Evolutionary conservation across 805 yeast genomes (phyloP).

Genomic region (Barnettozyma vustinii): DNA sequence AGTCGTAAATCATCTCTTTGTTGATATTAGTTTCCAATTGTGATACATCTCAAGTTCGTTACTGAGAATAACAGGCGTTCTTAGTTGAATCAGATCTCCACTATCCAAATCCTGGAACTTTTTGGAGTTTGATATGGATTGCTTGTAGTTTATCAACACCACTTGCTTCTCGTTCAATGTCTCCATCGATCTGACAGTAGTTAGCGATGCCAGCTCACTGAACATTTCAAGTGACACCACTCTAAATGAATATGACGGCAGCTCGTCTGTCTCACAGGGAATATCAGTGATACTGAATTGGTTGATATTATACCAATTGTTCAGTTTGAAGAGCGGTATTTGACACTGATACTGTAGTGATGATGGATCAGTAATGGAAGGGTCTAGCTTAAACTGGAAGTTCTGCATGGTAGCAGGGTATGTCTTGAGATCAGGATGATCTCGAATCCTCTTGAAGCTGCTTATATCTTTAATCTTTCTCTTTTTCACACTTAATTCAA

Average conservation of each 20-base stretch:
- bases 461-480: background rate
- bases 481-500: background rate
- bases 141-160: slow-evolving; percentile 16
- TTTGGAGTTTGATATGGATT: slow-evolving; percentile 5
- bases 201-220: slow-evolving; percentile 14
- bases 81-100: slow-evolving; percentile 13
- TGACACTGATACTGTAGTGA: slow-evolving; percentile 10
- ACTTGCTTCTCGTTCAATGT: slow-evolving; percentile 4
- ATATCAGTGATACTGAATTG: slow-evolving; percentile 6
- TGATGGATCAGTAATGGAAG: background rate
- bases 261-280: background rate
- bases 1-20: background rate
- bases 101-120: slow-evolving; percentile 10
- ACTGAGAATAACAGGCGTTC: slow-evolving; percentile 7
- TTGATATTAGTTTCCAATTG: slow-evolving; percentile 17
- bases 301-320: slow-evolving; percentile 20
- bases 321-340: slow-evolving; percentile 16
- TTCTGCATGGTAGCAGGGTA: background rate
- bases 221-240: slow-evolving; percentile 6
- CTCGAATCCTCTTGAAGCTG: background rate
- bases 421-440: background rate
- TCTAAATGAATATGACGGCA: background rate
- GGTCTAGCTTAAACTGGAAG: slow-evolving; percentile 5
- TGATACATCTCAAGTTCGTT: slow-evolving; percentile 12
- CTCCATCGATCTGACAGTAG: slow-evolving; percentile 1